phyloP scores from a whole-genome alignment of 208 protist species.

The Angomonas desouzai region DNA sequence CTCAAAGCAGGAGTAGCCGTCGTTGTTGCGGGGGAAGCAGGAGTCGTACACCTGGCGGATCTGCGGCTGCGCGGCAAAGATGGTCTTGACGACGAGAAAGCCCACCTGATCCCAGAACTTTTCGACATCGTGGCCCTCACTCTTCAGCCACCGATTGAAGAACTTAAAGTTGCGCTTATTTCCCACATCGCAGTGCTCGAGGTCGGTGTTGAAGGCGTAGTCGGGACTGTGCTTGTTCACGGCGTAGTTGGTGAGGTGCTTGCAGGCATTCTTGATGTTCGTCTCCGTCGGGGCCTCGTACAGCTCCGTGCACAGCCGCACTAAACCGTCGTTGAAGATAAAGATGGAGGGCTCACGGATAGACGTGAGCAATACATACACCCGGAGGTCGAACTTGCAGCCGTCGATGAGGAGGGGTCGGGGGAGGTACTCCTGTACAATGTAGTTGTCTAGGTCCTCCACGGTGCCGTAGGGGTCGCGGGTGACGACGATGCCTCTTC shows the following conservation, averaged over 20 bases:
- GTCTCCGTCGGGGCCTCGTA: conserved; percentile 82
- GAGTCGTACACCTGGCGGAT: conserved; percentile 89
- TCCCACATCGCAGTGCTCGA: conserved; percentile 62
- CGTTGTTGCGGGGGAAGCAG: conserved; percentile 88
- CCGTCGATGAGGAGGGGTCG: conserved; percentile 90
- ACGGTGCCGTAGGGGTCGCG: conserved; percentile 65
- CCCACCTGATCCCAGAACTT: conserved; percentile 74
- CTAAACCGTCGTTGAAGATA: conserved; percentile 93
- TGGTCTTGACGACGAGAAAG: conserved; percentile 88
- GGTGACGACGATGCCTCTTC: conserved; percentile 91
- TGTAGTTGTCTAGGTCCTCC: conserved; percentile 83
- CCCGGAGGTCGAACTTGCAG: conserved; percentile 96
- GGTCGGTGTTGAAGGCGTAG: conserved; percentile 89
- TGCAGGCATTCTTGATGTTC: conserved; percentile 86
- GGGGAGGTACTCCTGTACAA: conserved; percentile 93
- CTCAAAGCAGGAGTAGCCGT: conserved; percentile 94
- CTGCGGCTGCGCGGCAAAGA: conserved; percentile 90
- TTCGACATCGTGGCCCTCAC: conserved; percentile 40
- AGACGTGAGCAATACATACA: conserved; percentile 93
- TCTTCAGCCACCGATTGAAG: conserved; percentile 80
- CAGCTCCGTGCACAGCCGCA: conserved; percentile 90
- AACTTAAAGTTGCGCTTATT: conserved; percentile 93
- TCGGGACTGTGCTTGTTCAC: conserved; percentile 93
- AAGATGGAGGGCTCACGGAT: conserved; percentile 88
- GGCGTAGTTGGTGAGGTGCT: conserved; percentile 98